Evolutionary conservation across 2,329 filamentous ascomycete species (phyloP).

Genomic region (Xylariaceae sp.): DNA sequence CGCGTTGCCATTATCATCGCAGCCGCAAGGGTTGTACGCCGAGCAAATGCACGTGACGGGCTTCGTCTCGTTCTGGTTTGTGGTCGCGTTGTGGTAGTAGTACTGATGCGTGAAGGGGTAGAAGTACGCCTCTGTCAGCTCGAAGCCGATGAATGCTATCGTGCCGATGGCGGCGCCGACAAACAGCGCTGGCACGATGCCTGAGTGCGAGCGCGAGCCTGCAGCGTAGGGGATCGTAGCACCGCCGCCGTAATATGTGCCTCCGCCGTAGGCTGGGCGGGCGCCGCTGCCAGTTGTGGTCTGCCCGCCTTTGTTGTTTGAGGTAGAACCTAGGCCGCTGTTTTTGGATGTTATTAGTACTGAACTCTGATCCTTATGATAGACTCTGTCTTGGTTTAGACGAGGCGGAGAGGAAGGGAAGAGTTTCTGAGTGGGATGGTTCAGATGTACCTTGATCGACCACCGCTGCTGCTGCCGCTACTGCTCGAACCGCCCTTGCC

Average conservation of each 20-base stretch:
- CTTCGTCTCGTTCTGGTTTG: conserved; percentile 53
- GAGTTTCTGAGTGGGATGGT: background rate
- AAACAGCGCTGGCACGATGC: conserved; percentile 50
- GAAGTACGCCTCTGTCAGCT: conserved; percentile 52
- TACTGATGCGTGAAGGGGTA: conserved; percentile 51
- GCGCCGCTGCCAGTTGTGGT: conserved; percentile 57
- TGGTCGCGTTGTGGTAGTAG: conserved; percentile 47
- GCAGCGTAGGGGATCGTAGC: conserved; percentile 56
- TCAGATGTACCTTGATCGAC: background rate
- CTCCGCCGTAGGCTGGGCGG: conserved; percentile 55
- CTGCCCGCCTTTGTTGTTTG: conserved; percentile 44
- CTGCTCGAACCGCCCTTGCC: conserved; percentile 14
- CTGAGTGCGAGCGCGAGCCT: conserved; percentile 45
- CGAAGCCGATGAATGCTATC: conserved; percentile 57
- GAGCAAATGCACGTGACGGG: conserved; percentile 61
- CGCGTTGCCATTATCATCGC: conserved; percentile 61
- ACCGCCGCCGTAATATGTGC: conserved; percentile 65
- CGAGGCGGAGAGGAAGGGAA: too few relatives aligned
- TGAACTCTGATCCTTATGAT: too few relatives aligned
- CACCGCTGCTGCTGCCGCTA: conserved; percentile 13
- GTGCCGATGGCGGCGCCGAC: conserved; percentile 47
- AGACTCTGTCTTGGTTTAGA: too few relatives aligned
- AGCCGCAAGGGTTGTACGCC: conserved; percentile 48
- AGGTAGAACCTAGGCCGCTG: conserved; percentile 28
- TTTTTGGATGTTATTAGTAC: conserved; percentile 12